Conservation (phyloP, 345 rosid genomes). For the Citrus australasica region DNA sequence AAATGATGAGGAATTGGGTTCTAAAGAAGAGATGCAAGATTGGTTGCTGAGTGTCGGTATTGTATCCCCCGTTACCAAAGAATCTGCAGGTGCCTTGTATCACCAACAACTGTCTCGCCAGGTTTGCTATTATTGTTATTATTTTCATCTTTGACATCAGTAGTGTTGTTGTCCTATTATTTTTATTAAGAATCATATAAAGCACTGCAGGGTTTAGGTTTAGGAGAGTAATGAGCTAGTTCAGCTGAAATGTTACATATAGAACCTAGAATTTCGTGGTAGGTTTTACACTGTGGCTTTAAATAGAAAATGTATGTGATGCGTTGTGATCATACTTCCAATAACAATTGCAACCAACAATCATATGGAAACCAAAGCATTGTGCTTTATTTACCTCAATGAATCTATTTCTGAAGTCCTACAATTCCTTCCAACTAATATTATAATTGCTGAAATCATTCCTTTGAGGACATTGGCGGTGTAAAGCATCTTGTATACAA, state of each 20-base stretch:
- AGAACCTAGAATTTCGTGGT: background rate
- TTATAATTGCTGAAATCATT: background rate
- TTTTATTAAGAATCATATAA: background rate
- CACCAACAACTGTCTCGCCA: constrained; percentile 91
- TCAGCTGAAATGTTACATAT: background rate
- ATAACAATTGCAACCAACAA: background rate
- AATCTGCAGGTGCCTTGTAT: constrained; percentile 91
- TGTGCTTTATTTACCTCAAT: background rate
- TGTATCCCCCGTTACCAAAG: constrained; percentile 91
- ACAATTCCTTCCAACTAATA: background rate
- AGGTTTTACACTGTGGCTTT: background rate
- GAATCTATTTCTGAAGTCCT: background rate
- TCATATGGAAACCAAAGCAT: background rate
- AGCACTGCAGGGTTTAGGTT: background rate
- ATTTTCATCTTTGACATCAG: background rate
- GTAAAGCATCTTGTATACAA: background rate
- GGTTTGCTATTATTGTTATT: constrained; percentile 40
- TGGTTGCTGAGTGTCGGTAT: constrained; percentile 96
- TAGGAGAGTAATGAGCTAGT: background rate
- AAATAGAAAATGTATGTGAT: background rate
- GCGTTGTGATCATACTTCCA: background rate
- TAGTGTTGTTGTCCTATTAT: constrained; percentile 12
- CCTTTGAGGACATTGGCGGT: background rate
- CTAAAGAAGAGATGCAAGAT: constrained; percentile 93
- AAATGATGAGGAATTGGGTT: constrained; percentile 85